phyloP scores from a whole-genome alignment of 2,329 filamentous ascomycete species.

The Hortaea sp. region DNA sequence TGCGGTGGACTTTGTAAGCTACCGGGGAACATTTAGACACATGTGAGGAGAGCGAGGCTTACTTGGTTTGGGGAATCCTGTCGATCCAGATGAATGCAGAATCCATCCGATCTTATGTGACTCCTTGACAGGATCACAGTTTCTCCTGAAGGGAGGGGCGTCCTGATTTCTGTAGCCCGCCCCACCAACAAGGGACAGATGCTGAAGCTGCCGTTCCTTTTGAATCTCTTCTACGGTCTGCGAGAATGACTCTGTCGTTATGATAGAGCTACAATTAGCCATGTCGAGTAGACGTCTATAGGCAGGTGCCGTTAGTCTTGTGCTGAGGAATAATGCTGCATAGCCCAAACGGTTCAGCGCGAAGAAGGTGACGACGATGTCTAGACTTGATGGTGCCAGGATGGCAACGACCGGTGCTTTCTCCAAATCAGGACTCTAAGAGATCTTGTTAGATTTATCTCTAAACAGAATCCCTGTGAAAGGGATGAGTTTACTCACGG shows the following conservation, averaged over 20 bases:
- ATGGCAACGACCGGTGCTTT: slow-evolving; percentile 36
- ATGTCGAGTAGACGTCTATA: slow-evolving; percentile 39
- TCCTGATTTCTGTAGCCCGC: background rate
- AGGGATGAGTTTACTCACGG: slow-evolving; percentile 10
- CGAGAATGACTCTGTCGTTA: slow-evolving; percentile 15
- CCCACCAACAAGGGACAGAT: background rate
- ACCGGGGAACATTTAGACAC: slow-evolving; percentile 13
- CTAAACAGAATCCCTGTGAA: background rate
- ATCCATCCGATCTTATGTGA: slow-evolving; percentile 31
- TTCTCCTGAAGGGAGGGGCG: background rate
- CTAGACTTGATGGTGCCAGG: slow-evolving; percentile 44
- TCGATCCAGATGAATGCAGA: slow-evolving; percentile 47
- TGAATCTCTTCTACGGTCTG: slow-evolving; percentile 23
- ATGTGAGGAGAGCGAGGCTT: too few species aligned
- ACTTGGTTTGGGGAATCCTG: slow-evolving; percentile 37
- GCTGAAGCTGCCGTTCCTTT: slow-evolving; percentile 10
- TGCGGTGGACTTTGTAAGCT: slow-evolving; percentile 26
- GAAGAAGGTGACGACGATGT: slow-evolving; percentile 45
- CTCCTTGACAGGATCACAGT: slow-evolving; percentile 9
- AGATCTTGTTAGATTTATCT: too few species aligned
- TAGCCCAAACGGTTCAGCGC: slow-evolving; percentile 47
- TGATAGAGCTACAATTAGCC: slow-evolving; percentile 25
- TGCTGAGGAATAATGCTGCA: slow-evolving; percentile 45
- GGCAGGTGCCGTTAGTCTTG: slow-evolving; percentile 42
- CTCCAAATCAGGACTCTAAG: slow-evolving; percentile 14